Evolutionary conservation across 805 yeast genomes (phyloP), one percentile per base, ranked within the genome.

Genomic region (Candida sphagnicola): DNA sequence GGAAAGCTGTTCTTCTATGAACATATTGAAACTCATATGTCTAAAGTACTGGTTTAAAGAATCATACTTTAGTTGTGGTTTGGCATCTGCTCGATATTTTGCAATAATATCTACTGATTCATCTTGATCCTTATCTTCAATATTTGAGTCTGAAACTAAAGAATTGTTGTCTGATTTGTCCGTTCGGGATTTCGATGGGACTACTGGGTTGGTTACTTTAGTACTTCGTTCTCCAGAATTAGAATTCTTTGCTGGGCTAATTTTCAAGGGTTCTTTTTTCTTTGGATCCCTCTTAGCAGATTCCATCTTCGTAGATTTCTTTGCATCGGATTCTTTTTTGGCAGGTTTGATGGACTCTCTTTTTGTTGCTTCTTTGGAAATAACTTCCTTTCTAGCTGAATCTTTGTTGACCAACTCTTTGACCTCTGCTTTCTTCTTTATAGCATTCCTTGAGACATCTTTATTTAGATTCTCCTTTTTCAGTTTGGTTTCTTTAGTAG

Each of bases 21-120:
- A 80, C 39, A 82, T 54, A 38, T 80, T 80, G 56, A 74, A 74
- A 39, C 83, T 72, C 65, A 80, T 74, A 45, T 78, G 80, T 44
- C 72, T 61, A 51, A 73, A 75, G 50, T 83, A 82, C 14, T 70
- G 68, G 8, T 65, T 59, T 47, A 81, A 51, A 19, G 73, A 62
- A 8, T 74, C 74, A 48, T 75, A 81, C 0, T 68, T 58, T 35
- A 75, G 57, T 36, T 61, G 63, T 3, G 82, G 77, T 34, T 44
- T 28, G 3, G 40, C 23, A 11, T 30, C 21, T 12, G 24, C 34
- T 18, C 24, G 23, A 18, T 15, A 31, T 14, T 18, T 17, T 17
- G 18, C 24, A 18, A 31, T 18, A 8, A 31, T 24, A 31, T 31
- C 34, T 13, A 31, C 4, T 8, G 34, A 31, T 12, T 31, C 25